These are phyloP conservation scores for Epithele typhae DNA, from an alignment of 768 basidiomycete genomes.

Conservation along the genomic window DNA sequence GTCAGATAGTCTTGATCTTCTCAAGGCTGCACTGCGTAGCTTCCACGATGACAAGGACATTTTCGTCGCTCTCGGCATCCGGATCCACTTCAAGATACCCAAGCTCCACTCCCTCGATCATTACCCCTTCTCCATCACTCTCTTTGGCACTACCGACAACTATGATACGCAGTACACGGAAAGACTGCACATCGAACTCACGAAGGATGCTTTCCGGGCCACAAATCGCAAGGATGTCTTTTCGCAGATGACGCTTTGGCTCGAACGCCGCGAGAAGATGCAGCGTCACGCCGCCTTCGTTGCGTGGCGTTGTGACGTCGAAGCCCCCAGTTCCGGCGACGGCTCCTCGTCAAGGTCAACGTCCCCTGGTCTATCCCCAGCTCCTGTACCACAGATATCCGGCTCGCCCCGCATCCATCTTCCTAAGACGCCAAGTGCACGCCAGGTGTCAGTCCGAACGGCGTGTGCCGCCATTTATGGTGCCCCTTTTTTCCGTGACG, in stretches of 20 bases:
- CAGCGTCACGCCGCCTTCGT: conserved; percentile 26
- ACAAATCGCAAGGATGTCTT: conserved; percentile 25
- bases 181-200: conserved; percentile 24
- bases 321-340: conserved; percentile 2
- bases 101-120: conserved; percentile 19
- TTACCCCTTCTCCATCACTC: conserved; percentile 7
- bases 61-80: conserved; percentile 32
- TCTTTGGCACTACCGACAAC: conserved; percentile 15
- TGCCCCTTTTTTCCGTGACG: conserved; percentile 23
- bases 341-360: conserved; percentile 26
- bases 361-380: neutral
- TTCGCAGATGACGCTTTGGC: conserved; percentile 36
- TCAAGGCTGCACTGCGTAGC: conserved; percentile 23
- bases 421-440: neutral
- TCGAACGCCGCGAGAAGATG: conserved; percentile 31
- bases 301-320: conserved; percentile 15
- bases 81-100: conserved; percentile 16
- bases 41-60: conserved; percentile 37
- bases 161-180: conserved; percentile 18
- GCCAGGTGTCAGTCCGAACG: neutral
- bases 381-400: neutral
- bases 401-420: neutral
- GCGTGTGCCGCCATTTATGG: conserved; percentile 20
- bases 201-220: conserved; percentile 23
- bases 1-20: conserved; percentile 21